A percentile compares a stretch with the other conserved stretches of the same genome.
phyloP scores from a whole-genome alignment of 1,284 basidiomycete genomes.

The Puccinia polysora region DNA sequence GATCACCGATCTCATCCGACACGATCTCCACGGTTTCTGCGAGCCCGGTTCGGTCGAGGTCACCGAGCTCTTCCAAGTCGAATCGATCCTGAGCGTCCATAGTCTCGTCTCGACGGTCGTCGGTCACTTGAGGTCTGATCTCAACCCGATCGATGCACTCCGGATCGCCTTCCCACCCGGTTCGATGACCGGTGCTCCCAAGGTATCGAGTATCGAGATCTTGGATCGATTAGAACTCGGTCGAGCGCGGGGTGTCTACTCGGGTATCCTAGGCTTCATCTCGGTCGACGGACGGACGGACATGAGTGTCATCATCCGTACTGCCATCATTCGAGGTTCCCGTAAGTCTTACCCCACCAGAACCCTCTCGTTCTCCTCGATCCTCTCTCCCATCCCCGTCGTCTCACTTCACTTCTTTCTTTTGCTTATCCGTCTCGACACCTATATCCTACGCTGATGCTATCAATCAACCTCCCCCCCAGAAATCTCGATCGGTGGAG shows the following conservation, averaged over 20 bases:
- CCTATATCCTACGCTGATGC: neutral
- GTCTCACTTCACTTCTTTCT: neutral
- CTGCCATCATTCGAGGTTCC: conserved; percentile 72
- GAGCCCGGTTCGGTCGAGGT: conserved; percentile 69
- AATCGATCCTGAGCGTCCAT: conserved; percentile 92
- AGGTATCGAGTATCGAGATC: conserved; percentile 85
- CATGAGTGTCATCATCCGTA: conserved; percentile 93
- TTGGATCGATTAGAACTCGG: conserved; percentile 72
- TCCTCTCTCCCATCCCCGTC: neutral
- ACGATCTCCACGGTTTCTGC: conserved; percentile 74
- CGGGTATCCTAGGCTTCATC: conserved; percentile 85
- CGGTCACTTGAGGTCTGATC: conserved; percentile 58
- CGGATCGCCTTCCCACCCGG: conserved; percentile 79
- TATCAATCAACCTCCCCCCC: conserved; percentile 34
- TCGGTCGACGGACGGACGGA: conserved; percentile 81
- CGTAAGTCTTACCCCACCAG: conserved; percentile 41
- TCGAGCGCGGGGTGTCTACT: conserved; percentile 71
- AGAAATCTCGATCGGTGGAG: conserved; percentile 67
- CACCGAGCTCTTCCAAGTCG: conserved; percentile 78
- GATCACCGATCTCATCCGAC: conserved; percentile 95
- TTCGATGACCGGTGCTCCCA: conserved; percentile 98
- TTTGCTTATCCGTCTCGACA: conserved; percentile 25
- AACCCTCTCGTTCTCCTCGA: neutral
- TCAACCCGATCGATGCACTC: conserved; percentile 67
- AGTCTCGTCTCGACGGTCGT: conserved; percentile 83